Evolutionary conservation across 768 basidiomycete genomes (phyloP).

Genomic region (Serpula lacrymans): DNA sequence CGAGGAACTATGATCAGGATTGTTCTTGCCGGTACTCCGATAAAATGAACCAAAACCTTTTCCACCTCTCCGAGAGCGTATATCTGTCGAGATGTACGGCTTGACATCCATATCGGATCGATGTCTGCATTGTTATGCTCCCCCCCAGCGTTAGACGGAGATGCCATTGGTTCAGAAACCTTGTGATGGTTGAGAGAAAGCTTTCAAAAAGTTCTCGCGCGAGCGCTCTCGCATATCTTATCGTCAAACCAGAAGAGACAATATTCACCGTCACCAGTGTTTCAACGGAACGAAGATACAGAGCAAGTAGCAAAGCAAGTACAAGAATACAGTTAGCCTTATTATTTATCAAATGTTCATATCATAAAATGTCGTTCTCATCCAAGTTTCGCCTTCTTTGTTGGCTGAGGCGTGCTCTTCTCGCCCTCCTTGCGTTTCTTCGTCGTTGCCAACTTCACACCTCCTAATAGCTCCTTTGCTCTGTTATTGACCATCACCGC

Average conservation of each 20-base stretch:
- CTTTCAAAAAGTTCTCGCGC: no score
- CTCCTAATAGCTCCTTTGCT: constrained; percentile 52
- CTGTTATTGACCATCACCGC: constrained; percentile 49
- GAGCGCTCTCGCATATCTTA: no score
- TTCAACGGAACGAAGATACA: constrained; percentile 20
- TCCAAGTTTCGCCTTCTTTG: constrained; percentile 64
- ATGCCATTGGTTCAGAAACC: no score
- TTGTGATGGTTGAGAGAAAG: no score
- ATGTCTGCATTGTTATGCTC: constrained; percentile 37
- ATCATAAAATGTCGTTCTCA: constrained; percentile 33
- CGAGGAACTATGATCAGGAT: no score
- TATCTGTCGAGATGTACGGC: constrained; percentile 78
- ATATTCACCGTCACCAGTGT: neutral
- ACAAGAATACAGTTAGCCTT: constrained; percentile 21
- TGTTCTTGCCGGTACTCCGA: neutral
- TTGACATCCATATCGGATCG: constrained; percentile 80
- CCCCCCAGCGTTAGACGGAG: no score
- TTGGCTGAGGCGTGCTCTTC: constrained; percentile 56
- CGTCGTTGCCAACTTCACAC: constrained; percentile 33
- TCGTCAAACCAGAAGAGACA: no score
- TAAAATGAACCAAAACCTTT: constrained; percentile 44
- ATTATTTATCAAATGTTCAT: constrained; percentile 25
- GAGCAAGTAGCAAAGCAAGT: constrained; percentile 28
- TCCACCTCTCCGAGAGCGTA: constrained; percentile 78
- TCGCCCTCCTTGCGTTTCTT: constrained; percentile 81